Percentiles rank a stretch among this genome's conserved stretches.
Conservation (phyloP, 768 basidiomycete genomes). For the Austroboletus eburneus region DNA sequence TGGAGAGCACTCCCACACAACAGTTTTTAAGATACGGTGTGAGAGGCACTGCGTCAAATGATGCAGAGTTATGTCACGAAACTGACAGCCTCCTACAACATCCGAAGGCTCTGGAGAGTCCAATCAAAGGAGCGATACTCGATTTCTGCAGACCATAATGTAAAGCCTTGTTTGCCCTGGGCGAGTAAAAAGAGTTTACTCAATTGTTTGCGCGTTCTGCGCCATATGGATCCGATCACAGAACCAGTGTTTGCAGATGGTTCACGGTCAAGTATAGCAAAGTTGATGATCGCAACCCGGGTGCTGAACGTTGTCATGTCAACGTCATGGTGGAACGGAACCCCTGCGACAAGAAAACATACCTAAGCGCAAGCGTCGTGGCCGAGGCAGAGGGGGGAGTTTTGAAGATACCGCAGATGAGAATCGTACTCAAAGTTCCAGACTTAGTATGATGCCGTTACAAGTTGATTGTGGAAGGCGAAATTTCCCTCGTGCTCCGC, state of each 20-base stretch:
- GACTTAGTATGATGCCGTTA: too few relatives aligned
- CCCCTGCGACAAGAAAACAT: background rate
- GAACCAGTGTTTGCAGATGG: background rate
- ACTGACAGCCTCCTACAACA: conserved; percentile 8
- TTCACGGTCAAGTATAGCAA: too few relatives aligned
- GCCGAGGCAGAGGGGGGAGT: too few relatives aligned
- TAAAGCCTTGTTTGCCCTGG: background rate
- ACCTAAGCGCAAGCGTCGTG: too few relatives aligned
- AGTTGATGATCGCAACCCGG: too few relatives aligned
- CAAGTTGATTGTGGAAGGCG: too few relatives aligned
- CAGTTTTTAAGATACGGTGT: conserved; percentile 12
- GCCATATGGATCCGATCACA: background rate
- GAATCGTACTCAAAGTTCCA: too few relatives aligned
- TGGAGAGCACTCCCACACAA: conserved; percentile 2
- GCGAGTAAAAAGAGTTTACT: background rate
- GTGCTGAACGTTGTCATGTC: background rate
- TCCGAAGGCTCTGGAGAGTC: background rate
- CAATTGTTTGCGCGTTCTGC: background rate
- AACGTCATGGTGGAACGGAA: background rate
- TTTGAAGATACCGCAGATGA: too few relatives aligned
- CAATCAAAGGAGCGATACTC: background rate
- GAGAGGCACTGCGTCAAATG: conserved; percentile 9
- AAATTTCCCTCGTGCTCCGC: too few relatives aligned
- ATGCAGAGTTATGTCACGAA: conserved; percentile 12
- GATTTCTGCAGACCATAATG: background rate